phyloP scores from a whole-genome alignment of 2,329 filamentous ascomycete species.

The Beauveria brongniartii region DNA sequence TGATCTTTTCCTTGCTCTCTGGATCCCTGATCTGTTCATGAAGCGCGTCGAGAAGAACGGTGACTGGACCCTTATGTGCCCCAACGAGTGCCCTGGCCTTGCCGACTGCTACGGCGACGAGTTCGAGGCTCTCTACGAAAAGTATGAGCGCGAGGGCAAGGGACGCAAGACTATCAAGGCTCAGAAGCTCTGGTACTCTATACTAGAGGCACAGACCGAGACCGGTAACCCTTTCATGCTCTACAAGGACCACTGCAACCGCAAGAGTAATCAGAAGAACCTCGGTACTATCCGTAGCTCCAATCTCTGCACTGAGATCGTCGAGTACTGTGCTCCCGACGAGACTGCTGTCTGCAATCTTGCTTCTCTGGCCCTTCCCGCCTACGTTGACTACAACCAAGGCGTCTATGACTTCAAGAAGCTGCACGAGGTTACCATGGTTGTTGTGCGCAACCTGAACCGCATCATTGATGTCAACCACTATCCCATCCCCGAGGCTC shows the following conservation, averaged over 20 bases:
- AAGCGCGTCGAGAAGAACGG: conserved; percentile 96
- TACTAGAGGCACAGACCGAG: conserved; percentile 96
- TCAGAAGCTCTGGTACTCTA: conserved; percentile 99
- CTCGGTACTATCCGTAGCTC: conserved; percentile 96
- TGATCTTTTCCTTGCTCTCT: conserved; percentile 94
- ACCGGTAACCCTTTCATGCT: conserved; percentile 99
- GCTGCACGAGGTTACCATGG: conserved; percentile 87
- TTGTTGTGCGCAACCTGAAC: conserved; percentile 92
- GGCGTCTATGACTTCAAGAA: conserved; percentile 92
- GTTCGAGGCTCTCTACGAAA: conserved; percentile 89
- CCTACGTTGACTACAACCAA: conserved; percentile 78
- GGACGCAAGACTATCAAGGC: conserved; percentile 90
- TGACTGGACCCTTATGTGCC: conserved; percentile 97
- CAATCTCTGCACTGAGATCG: conserved; percentile 97
- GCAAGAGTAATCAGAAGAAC: conserved; percentile 99
- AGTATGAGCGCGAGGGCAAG: conserved; percentile 80
- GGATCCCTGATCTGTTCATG: conserved; percentile 99
- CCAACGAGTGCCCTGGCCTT: conserved; percentile 88
- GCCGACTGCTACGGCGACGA: conserved; percentile 97
- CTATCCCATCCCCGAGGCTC: conserved; percentile 92
- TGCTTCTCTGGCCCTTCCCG: conserved; percentile 85
- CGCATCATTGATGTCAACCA: conserved; percentile 98
- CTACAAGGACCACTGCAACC: conserved; percentile 98
- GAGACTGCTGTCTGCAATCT: conserved; percentile 99
- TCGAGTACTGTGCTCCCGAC: conserved; percentile 94